Conservation (phyloP, 306 rosid species). For the Quercus glauca region DNA sequence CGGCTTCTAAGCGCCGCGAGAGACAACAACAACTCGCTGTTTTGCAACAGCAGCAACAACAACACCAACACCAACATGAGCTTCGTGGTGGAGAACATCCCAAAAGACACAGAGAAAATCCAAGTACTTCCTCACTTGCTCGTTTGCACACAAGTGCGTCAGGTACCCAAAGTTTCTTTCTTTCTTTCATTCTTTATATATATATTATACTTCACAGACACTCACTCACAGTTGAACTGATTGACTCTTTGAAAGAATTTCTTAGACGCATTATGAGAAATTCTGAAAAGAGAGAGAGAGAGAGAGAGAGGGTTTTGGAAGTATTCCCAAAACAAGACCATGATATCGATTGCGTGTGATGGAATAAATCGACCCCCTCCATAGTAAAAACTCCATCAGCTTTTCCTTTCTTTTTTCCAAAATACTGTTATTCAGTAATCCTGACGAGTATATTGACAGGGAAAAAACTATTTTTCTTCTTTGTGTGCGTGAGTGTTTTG, state of each 20-base stretch:
- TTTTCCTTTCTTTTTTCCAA: constrained; percentile 23
- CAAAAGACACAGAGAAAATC: constrained; percentile 57
- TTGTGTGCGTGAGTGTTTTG: constrained; percentile 17
- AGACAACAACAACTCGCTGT: constrained; percentile 47
- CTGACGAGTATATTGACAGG: constrained; percentile 51
- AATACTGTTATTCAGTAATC: constrained; percentile 50
- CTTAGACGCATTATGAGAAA: constrained; percentile 16
- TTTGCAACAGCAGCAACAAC: constrained; percentile 23
- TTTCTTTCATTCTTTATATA: no score
- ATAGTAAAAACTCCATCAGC: constrained; percentile 20
- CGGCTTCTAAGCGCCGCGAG: constrained; percentile 79
- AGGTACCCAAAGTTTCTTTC: constrained; percentile 26
- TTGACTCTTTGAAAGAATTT: constrained; percentile 28
- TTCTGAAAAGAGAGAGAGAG: constrained; percentile 26
- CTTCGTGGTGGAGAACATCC: constrained; percentile 36
- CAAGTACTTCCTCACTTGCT: constrained; percentile 43
- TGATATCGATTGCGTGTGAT: constrained; percentile 60
- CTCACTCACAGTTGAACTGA: constrained; percentile 28
- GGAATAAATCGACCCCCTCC: constrained; percentile 19
- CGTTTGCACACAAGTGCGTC: constrained; percentile 53
- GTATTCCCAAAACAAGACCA: constrained; percentile 22
- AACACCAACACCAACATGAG: constrained; percentile 9
- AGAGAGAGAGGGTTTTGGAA: constrained; percentile 30
- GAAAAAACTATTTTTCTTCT: constrained; percentile 31
- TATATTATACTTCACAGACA: not conserved